Base-by-base conservation (phyloP, 129 eudicot genomes). In the Logfia minima region DNA sequence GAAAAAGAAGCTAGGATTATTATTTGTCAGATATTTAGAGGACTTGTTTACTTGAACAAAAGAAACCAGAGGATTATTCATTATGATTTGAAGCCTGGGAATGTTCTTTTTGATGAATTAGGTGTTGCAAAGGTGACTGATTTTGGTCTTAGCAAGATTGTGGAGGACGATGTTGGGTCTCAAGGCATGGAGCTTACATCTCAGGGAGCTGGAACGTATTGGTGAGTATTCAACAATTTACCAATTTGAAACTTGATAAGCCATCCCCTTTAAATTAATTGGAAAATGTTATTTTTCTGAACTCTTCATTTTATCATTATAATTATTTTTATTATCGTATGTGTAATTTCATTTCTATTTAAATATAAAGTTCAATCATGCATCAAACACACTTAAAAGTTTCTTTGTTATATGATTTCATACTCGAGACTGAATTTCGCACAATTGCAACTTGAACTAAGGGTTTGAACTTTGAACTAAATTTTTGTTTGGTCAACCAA, bases 171-270 rank as follows among this genome's bases (percentile, higher is more conserved):
- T 86, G 98, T 94, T 77, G 98, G 98, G 66, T 91, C 98, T 64
- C 97, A 87, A 86, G 98, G 98, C 70, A 94, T 94, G 98, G 98
- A 94, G 81, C 98, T 94, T 81, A 94, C 98, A 26, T 94, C 98
- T 18, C 98, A 94, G 82, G 98, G 98, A 64, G 98, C 98, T 71
- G 98, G 98, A 84, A 94, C 98, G 10, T 94, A 94, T 84, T 94
- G 98, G 98, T 94, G 72, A 91, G 93, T 74, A 51, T 62, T 62
- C 69, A 19, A 24, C 17, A 14, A 66, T 32, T 31, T 70, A 56
- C 70, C 51, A 51, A 13, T 66, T 70, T 41, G 51, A 45, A 2
- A 61, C 55, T 48, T 48, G 18, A 58, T 14, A 2, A 58, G 52
- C 52, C 75, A 32, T 68, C 10, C 23, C 11, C 43, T 69, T 48